Evolutionary conservation across 805 yeast genomes (phyloP), one percentile per base, ranked within the genome.

Genomic region (Saccharomycopsis malanga): DNA sequence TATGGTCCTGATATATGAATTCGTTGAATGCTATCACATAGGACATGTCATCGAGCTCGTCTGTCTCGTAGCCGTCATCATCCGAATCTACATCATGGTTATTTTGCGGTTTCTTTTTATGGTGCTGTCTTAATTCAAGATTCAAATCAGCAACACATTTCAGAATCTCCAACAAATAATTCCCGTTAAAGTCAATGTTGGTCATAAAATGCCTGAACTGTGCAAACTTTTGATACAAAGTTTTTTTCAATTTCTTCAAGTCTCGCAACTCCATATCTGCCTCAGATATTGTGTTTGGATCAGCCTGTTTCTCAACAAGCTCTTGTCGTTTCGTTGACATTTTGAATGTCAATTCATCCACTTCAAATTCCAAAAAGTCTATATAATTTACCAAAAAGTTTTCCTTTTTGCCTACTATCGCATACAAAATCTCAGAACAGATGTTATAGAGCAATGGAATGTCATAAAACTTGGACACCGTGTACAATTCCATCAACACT

Each of bases 401-500:
- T 57, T 83, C 93, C 50, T 81, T 81, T 51, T 79, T 70, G 2
- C 86, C 85, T 49, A 84, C 72, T 10, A 83, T 73, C 2, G 86
- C 83, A 60, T 78, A 84, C 44, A 84, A 62, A 10, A 50, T 50
- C 58, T 85, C 93, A 42, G 77, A 65, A 42, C 83, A 75, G 57
- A 83, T 67, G 56, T 82, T 87, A 59, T 81, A 81, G 23, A 85
- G 65, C 43, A 84, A 63, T 2, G 91, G 89, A 21, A 84, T 70
- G 51, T 81, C 81, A 57, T 79, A 83, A 50, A 76, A 70, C 55
- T 81, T 80, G 2, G 89, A 72, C 4, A 44, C 4, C 27, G 34
- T 17, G 43, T 41, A 50, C 4, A 50, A 38, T 24, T 47, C 50
- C 57, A 81, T 69, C 29, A 79, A 60, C 54, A 83, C 66, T 40